Conservation (phyloP, 179 eudicot species). For the Heliamphora pulchella region DNA sequence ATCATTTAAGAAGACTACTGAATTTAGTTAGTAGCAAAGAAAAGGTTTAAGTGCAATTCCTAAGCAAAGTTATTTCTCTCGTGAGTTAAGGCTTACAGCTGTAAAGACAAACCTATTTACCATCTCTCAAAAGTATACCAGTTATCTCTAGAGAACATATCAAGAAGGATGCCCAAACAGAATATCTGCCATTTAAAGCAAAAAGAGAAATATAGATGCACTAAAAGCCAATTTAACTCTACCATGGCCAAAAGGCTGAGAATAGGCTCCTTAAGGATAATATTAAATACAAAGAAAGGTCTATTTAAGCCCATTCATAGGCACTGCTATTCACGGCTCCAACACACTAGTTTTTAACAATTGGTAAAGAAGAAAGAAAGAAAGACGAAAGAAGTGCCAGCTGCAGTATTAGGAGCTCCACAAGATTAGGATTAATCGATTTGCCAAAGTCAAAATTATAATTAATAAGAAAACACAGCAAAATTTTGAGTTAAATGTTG, state of each 20-base stretch:
- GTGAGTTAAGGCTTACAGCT: neutral
- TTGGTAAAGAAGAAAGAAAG: neutral
- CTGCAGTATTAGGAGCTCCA: neutral
- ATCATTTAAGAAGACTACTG: neutral
- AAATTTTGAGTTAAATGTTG: neutral
- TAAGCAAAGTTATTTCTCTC: neutral
- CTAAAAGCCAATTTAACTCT: slow-evolving; percentile 3
- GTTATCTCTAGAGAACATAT: neutral
- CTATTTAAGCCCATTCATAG: slow-evolving; percentile 1
- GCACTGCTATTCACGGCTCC: neutral
- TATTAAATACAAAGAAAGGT: neutral
- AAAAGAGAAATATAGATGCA: neutral
- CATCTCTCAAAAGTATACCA: neutral
- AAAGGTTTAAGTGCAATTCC: neutral
- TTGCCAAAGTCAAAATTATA: no score
- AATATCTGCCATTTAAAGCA: neutral
- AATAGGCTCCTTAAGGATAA: slow-evolving; percentile 1
- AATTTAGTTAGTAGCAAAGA: neutral
- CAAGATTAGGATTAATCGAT: no score
- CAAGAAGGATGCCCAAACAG: neutral
- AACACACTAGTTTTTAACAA: neutral
- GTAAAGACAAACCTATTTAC: neutral
- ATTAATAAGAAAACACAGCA: neutral
- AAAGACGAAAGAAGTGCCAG: neutral
- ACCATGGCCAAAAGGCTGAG: neutral